Conservation (phyloP, 2,329 filamentous ascomycete species). For the Diaporthe destruens region DNA sequence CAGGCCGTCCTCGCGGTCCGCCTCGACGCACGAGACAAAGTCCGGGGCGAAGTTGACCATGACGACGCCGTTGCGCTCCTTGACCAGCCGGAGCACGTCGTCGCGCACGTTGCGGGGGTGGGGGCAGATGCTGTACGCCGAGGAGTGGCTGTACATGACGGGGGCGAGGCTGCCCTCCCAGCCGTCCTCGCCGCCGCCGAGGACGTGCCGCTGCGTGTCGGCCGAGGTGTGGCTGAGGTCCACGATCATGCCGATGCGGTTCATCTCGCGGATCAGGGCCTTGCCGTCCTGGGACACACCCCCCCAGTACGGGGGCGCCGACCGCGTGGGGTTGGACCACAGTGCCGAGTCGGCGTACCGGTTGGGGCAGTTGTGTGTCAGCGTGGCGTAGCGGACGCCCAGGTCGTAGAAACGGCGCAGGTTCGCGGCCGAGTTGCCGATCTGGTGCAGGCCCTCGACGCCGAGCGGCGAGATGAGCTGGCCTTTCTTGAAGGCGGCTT, state of each 20-base stretch:
- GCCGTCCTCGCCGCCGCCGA: conserved; percentile 68
- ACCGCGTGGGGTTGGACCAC: conserved; percentile 61
- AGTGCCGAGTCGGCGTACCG: conserved; percentile 88
- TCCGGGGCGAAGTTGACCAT: conserved; percentile 92
- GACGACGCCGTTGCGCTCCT: conserved; percentile 78
- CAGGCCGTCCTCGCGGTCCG: conserved; percentile 70
- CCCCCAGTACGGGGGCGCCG: conserved; percentile 68
- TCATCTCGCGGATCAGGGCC: conserved; percentile 86
- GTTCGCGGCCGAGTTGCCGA: conserved; percentile 84
- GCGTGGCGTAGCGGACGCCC: conserved; percentile 87
- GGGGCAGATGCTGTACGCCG: conserved; percentile 82
- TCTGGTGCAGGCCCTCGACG: conserved; percentile 92
- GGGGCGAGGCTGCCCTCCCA: conserved; percentile 84
- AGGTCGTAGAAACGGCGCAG: conserved; percentile 81
- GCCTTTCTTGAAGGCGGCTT: conserved; percentile 69
- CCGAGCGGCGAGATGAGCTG: conserved; percentile 83
- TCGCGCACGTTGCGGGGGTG: conserved; percentile 94
- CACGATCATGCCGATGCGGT: conserved; percentile 93
- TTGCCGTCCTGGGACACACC: conserved; percentile 81
- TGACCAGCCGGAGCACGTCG: conserved; percentile 82
- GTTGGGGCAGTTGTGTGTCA: conserved; percentile 96
- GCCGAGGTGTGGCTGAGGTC: conserved; percentile 83
- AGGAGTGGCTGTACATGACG: conserved; percentile 91
- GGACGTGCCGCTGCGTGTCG: conserved; percentile 87
- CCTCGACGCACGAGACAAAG: conserved; percentile 81